Conservation (phyloP, 2,329 filamentous ascomycete species). For the Penicillium griseofulvum region DNA sequence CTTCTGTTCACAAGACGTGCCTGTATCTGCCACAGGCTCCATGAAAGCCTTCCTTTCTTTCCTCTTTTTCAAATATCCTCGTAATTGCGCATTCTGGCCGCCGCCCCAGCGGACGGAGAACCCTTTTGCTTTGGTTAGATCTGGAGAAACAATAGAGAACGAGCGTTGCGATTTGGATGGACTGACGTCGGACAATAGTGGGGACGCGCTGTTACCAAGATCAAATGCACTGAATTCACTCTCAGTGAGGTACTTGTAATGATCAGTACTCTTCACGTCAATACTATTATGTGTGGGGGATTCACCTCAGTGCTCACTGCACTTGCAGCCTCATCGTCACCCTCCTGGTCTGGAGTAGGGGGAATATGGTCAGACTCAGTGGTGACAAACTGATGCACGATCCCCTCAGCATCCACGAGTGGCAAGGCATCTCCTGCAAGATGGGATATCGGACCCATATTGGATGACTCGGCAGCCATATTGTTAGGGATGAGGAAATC, state of each 20-base stretch:
- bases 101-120: neutral
- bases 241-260: neutral
- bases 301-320: neutral
- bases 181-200: neutral
- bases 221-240: neutral
- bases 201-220: neutral
- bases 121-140: constrained; percentile 1
- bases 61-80: neutral
- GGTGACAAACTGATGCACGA: neutral
- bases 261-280: neutral
- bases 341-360: neutral
- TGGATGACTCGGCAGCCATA: neutral
- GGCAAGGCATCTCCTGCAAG: neutral
- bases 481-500: neutral
- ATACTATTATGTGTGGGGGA: neutral
- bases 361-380: neutral
- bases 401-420: neutral
- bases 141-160: neutral
- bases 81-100: neutral
- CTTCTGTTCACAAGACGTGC: neutral
- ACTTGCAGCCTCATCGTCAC: neutral
- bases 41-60: neutral
- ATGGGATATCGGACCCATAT: neutral
- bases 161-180: neutral
- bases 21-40: neutral